These are phyloP conservation scores for Salvia splendens DNA, from an alignment of 257 asterid genomes.

Conservation along the genomic window DNA sequence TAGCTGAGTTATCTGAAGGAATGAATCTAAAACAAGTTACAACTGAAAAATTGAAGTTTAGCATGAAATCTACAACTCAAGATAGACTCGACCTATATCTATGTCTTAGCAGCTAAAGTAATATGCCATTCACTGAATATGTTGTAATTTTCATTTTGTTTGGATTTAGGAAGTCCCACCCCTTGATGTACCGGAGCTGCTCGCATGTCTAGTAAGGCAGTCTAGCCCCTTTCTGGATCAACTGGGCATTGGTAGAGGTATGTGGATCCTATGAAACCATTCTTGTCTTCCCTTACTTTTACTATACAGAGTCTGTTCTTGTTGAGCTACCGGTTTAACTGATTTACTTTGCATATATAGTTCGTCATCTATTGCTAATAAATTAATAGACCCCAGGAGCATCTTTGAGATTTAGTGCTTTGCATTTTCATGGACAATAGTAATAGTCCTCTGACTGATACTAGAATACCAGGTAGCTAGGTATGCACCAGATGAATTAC, in stretches of 20 bases:
- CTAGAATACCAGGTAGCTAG: not conserved
- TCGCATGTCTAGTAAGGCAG: slow-evolving; percentile 91
- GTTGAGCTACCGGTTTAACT: slow-evolving; percentile 17
- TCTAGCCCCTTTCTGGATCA: slow-evolving; percentile 95
- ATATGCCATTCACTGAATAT: slow-evolving; percentile 15
- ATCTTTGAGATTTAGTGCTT: slow-evolving; percentile 20
- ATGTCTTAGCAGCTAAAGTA: not conserved
- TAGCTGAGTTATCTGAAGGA: slow-evolving; percentile 28
- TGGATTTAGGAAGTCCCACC: slow-evolving; percentile 85
- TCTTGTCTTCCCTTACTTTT: slow-evolving; percentile 22
- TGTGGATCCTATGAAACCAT: slow-evolving; percentile 22
- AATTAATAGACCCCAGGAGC: not conserved
- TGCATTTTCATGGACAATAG: slow-evolving; percentile 6
- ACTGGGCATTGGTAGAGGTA: slow-evolving; percentile 84
- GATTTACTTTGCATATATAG: slow-evolving; percentile 1
- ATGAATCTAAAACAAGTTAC: slow-evolving; percentile 23
- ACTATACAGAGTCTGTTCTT: slow-evolving; percentile 3
- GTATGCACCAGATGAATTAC: not conserved
- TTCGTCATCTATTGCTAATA: not conserved
- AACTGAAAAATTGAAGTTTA: not conserved
- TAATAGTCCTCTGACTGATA: not conserved
- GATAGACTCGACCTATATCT: not conserved
- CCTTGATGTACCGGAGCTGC: slow-evolving; percentile 82
- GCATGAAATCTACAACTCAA: not conserved
- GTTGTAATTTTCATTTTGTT: slow-evolving; percentile 20